Conservation (phyloP, 352 stramenopile genomes). For the Phytophthora syringae region DNA sequence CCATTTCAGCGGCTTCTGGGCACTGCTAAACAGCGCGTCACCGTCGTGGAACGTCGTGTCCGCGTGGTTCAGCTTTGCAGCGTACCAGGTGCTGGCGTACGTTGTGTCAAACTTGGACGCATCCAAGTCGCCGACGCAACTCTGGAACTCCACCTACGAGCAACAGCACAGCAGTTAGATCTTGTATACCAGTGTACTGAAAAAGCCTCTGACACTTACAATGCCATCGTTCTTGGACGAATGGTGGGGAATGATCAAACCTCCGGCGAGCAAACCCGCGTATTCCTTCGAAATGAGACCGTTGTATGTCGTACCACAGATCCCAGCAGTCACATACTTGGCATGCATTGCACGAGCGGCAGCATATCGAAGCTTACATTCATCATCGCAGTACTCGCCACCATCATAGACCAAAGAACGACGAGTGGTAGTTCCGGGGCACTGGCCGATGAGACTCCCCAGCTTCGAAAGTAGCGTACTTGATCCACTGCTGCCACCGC, state of each 20-base stretch:
- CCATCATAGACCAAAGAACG: slow-evolving; percentile 48
- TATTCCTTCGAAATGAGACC: slow-evolving; percentile 51
- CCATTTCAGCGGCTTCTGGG: slow-evolving; percentile 69
- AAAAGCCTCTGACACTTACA: slow-evolving; percentile 25
- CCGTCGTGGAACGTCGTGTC: slow-evolving; percentile 67
- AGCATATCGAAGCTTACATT: slow-evolving; percentile 37
- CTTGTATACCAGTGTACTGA: neutral
- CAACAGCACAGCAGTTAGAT: slow-evolving; percentile 7
- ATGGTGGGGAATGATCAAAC: slow-evolving; percentile 48
- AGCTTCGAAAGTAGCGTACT: slow-evolving; percentile 28
- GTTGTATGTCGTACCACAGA: slow-evolving; percentile 50
- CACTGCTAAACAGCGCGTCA: slow-evolving; percentile 53
- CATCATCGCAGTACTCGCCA: slow-evolving; percentile 33
- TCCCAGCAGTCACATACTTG: slow-evolving; percentile 42
- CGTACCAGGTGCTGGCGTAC: slow-evolving; percentile 54
- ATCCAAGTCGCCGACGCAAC: slow-evolving; percentile 50
- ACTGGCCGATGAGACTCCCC: slow-evolving; percentile 45
- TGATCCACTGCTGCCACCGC: slow-evolving; percentile 26
- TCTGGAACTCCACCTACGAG: slow-evolving; percentile 61
- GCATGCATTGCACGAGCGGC: slow-evolving; percentile 39
- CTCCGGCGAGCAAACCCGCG: slow-evolving; percentile 34
- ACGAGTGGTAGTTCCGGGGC: slow-evolving; percentile 39
- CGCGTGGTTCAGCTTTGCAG: slow-evolving; percentile 63
- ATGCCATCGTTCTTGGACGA: slow-evolving; percentile 63
- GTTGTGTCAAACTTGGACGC: slow-evolving; percentile 38